These are phyloP conservation scores for Wickerhamiella infanticola DNA, from an alignment of 1,139 yeast genomes.

Conservation along the genomic window DNA sequence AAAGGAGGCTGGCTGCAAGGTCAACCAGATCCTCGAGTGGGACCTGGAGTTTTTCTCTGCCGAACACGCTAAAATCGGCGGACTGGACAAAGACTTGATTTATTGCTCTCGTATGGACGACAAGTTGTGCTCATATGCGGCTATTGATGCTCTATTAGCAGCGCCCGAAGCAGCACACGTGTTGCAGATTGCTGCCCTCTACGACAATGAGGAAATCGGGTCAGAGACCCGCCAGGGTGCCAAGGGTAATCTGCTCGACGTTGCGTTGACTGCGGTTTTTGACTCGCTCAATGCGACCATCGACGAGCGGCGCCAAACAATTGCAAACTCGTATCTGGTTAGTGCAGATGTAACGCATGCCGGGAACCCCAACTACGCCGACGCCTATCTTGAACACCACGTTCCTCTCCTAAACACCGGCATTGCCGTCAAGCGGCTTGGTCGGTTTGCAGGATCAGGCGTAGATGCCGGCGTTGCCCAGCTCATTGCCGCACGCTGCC, in stretches of 20 bases:
- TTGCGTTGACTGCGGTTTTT: constrained; percentile 29
- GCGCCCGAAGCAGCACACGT: constrained; percentile 35
- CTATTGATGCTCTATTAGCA: constrained; percentile 42
- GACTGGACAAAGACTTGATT: constrained; percentile 67
- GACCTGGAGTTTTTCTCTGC: constrained; percentile 70
- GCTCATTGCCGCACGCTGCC: constrained; percentile 23
- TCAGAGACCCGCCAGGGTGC: constrained; percentile 88
- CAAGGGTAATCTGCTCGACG: constrained; percentile 71
- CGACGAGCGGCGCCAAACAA: constrained; percentile 30
- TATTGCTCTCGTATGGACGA: constrained; percentile 83
- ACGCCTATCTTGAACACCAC: constrained; percentile 46
- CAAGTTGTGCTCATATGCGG: constrained; percentile 69
- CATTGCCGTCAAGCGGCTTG: constrained; percentile 33
- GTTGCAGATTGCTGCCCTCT: constrained; percentile 57
- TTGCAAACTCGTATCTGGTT: constrained; percentile 56
- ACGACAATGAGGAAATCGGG: constrained; percentile 90
- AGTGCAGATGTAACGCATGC: constrained; percentile 95
- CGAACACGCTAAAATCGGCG: constrained; percentile 67
- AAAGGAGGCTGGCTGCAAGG: constrained; percentile 35
- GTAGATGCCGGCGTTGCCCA: constrained; percentile 3
- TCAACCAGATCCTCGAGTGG: constrained; percentile 55
- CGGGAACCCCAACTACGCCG: constrained; percentile 70
- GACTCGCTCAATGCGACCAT: constrained; percentile 47
- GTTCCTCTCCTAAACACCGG: constrained; percentile 64
- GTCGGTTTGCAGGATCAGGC: constrained; percentile 6